Evolutionary conservation across 371 early-diverging fungal genomes (phyloP).

Genomic region (Rhizopus delemar): DNA sequence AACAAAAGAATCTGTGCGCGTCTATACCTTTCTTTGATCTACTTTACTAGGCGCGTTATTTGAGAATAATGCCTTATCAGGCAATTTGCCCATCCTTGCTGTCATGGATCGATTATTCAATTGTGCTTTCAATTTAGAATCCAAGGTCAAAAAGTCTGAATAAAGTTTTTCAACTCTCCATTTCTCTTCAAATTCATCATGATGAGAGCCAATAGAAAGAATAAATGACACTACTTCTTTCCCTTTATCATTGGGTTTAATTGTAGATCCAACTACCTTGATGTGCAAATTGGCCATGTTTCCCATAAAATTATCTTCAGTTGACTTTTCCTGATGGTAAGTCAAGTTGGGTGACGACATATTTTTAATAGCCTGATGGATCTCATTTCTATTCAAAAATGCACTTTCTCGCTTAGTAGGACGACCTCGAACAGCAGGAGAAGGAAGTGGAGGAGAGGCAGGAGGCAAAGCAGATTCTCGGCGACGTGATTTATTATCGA

Average conservation of each 20-base stretch:
- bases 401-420: slow-evolving; percentile 14
- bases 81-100: slow-evolving; percentile 70
- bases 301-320: slow-evolving; percentile 5
- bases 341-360: background rate
- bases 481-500: slow-evolving; percentile 11
- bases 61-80: slow-evolving; percentile 80
- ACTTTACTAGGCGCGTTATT: slow-evolving; percentile 74
- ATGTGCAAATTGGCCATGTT: slow-evolving; percentile 27
- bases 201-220: slow-evolving; percentile 44
- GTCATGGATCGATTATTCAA: slow-evolving; percentile 42
- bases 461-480: slow-evolving; percentile 15
- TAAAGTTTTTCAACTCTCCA: slow-evolving; percentile 88
- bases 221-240: slow-evolving; percentile 72
- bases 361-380: slow-evolving; percentile 7
- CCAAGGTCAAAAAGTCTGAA: slow-evolving; percentile 79
- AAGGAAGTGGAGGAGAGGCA: slow-evolving; percentile 40
- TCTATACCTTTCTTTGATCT: slow-evolving; percentile 64
- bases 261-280: slow-evolving; percentile 69
- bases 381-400: background rate
- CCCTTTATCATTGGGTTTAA: slow-evolving; percentile 75
- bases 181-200: slow-evolving; percentile 48
- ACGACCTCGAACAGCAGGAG: slow-evolving; percentile 13
- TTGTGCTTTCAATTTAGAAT: slow-evolving; percentile 63
- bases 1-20: background rate
- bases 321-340: background rate